phyloP scores from a whole-genome alignment of 768 basidiomycete genomes.

The Nidularia sp. region DNA sequence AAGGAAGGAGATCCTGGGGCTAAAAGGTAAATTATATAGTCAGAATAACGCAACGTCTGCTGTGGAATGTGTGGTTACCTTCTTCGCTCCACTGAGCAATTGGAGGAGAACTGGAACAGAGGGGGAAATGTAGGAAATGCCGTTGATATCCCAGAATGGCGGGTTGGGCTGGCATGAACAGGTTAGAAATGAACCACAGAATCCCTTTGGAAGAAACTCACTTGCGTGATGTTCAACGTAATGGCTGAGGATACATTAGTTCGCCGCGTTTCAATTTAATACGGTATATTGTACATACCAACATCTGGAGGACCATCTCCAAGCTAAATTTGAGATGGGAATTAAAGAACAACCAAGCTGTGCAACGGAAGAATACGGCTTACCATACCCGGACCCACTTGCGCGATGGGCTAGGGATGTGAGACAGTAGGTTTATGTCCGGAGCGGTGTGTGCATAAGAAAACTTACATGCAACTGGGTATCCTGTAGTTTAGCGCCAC shows the following conservation, averaged over 20 bases:
- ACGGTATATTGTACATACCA: neutral
- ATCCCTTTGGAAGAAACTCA: neutral
- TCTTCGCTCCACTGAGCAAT: constrained; percentile 44
- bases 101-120: constrained; percentile 47
- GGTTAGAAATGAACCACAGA: too few relatives aligned
- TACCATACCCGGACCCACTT: constrained; percentile 12
- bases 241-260: constrained; percentile 4
- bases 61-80: neutral
- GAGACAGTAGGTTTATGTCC: neutral
- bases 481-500: constrained; percentile 18
- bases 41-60: neutral
- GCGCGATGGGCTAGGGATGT: constrained; percentile 6
- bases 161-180: constrained; percentile 16
- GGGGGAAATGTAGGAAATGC: constrained; percentile 31
- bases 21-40: neutral
- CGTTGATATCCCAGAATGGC: constrained; percentile 25
- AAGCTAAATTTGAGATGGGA: neutral
- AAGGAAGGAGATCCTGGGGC: constrained; percentile 43
- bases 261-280: too few relatives aligned
- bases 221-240: constrained; percentile 15
- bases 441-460: neutral
- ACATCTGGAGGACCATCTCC: neutral
- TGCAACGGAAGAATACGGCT: neutral
- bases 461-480: constrained; percentile 21
- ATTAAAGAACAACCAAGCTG: neutral